Conservation (phyloP, 208 protist species). For the Leishmania gerbilli region DNA sequence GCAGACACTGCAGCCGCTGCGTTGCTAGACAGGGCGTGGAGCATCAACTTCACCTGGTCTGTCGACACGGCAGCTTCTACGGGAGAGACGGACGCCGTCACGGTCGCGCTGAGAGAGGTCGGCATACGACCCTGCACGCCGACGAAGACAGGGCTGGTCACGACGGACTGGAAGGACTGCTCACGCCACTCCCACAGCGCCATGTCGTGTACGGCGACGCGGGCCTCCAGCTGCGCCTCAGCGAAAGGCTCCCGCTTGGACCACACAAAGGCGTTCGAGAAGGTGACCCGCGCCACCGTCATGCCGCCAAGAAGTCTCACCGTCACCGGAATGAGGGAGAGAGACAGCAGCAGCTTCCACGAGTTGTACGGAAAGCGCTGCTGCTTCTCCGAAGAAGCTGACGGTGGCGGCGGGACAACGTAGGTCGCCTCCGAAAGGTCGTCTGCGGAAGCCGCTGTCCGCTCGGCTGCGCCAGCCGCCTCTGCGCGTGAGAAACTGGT, state of each 20-base stretch:
- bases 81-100: slow-evolving; percentile 38
- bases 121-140: slow-evolving; percentile 33
- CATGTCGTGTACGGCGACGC: slow-evolving; percentile 55
- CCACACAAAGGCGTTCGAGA: slow-evolving; percentile 55
- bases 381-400: neutral
- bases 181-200: slow-evolving; percentile 51
- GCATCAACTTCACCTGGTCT: slow-evolving; percentile 23
- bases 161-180: slow-evolving; percentile 33
- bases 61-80: slow-evolving; percentile 32
- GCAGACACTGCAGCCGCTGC: neutral
- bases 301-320: slow-evolving; percentile 41
- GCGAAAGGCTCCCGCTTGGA: slow-evolving; percentile 38
- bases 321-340: slow-evolving; percentile 53
- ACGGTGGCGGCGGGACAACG: slow-evolving; percentile 16
- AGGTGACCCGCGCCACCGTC: slow-evolving; percentile 40
- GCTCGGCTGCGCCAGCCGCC: neutral
- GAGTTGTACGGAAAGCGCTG: slow-evolving; percentile 34
- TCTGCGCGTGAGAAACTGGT: neutral
- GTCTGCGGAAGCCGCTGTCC: neutral
- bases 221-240: slow-evolving; percentile 44
- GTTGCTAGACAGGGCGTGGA: slow-evolving; percentile 7
- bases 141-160: slow-evolving; percentile 42
- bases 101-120: slow-evolving; percentile 16
- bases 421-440: neutral
- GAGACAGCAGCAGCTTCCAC: slow-evolving; percentile 54